Conservation (phyloP, 176 grass and related monocot genomes). For the Eleusine indica region DNA sequence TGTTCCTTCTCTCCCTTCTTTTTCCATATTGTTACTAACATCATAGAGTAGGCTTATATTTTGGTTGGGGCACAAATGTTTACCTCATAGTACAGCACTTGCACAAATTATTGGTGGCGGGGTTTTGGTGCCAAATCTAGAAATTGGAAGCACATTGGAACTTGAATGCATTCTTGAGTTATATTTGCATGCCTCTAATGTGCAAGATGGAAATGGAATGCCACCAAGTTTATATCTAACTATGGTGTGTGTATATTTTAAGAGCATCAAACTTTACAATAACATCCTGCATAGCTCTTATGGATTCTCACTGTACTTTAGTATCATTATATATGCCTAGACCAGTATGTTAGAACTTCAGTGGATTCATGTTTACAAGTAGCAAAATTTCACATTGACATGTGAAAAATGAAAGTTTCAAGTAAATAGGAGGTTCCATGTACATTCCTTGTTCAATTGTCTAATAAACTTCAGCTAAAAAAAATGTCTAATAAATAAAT, state of each 20-base stretch:
- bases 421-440: conserved; percentile 15
- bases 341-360: conserved; percentile 14
- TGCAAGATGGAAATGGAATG: not conserved
- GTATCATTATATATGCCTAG: conserved; percentile 19
- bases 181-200: conserved; percentile 30
- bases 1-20: not conserved
- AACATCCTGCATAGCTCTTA: conserved; percentile 10
- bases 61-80: not conserved
- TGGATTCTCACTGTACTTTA: not conserved
- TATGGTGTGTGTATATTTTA: conserved; percentile 17
- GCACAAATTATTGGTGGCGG: not conserved
- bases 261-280: conserved; percentile 13
- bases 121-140: not conserved
- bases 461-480: not conserved
- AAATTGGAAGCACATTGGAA: not conserved
- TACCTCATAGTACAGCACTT: not conserved
- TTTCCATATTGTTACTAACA: not conserved
- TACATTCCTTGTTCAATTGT: conserved; percentile 19
- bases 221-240: not conserved
- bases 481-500: conserved; percentile 7
- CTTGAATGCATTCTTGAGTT: conserved; percentile 4
- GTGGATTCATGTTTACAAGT: not conserved
- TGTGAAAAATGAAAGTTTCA: not conserved
- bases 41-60: not conserved
- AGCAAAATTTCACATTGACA: not conserved